These are phyloP conservation scores for Leccinum glutinopallens DNA, from an alignment of 1,284 basidiomycete species.

Conservation along the genomic window DNA sequence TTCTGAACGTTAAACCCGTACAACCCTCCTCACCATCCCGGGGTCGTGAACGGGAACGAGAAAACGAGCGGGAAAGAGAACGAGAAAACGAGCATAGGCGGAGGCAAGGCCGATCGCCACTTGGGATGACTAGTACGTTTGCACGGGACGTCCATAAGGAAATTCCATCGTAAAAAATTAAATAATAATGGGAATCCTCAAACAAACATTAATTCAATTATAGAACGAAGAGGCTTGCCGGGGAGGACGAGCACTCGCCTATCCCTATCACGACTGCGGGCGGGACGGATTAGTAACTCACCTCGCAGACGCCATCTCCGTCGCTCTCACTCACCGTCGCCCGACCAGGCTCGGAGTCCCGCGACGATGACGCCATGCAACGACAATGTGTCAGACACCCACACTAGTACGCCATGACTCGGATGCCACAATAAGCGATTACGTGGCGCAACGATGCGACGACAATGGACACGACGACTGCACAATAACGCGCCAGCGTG, in stretches of 20 bases:
- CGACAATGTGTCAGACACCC: no score
- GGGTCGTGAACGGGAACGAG: conserved; percentile 38
- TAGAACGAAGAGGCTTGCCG: conserved; percentile 19
- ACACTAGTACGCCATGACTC: no score
- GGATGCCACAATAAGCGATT: no score
- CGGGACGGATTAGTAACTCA: conserved; percentile 37
- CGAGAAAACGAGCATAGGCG: conserved; percentile 35
- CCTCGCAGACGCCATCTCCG: conserved; percentile 15
- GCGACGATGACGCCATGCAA: no score
- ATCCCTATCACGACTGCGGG: conserved; percentile 42
- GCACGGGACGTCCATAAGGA: conserved; percentile 30
- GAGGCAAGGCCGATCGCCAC: conserved; percentile 34
- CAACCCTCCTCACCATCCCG: conserved; percentile 31
- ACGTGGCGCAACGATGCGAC: no score
- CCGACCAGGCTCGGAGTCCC: no score
- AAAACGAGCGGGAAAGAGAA: conserved; percentile 35
- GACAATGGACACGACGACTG: no score
- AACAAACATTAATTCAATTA: no score
- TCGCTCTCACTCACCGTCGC: no score
- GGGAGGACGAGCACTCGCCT: conserved; percentile 23
- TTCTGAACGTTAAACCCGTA: conserved; percentile 70
- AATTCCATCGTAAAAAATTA: no score
- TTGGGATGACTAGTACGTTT: conserved; percentile 33
- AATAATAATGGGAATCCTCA: no score
- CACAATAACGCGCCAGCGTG: no score